These are phyloP conservation scores for Shiraia bambusicola DNA, from an alignment of 2,329 filamentous ascomycete species.

Conservation along the genomic window DNA sequence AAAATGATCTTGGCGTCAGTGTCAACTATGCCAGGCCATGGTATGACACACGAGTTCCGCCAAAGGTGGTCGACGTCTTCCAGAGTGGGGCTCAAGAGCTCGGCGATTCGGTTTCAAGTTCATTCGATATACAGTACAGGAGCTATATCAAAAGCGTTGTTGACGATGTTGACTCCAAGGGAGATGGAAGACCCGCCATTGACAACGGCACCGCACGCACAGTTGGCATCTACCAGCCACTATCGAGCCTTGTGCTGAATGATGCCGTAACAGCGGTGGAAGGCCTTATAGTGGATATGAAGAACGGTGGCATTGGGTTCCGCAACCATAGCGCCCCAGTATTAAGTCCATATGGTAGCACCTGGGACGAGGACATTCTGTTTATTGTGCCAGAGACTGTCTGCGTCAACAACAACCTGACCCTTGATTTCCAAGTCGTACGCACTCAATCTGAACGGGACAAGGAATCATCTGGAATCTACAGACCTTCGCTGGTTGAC, in stretches of 20 bases:
- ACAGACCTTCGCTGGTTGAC: conserved; percentile 43
- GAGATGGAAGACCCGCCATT: conserved; percentile 3
- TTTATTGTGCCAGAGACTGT: conserved; percentile 51
- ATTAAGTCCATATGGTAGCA: conserved; percentile 37
- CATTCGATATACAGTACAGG: conserved; percentile 49
- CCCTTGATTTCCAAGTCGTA: conserved; percentile 45
- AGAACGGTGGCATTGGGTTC: conserved; percentile 48
- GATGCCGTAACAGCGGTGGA: conserved; percentile 43
- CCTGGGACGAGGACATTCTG: conserved; percentile 52
- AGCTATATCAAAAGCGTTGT: conserved; percentile 16
- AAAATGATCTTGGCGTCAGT: conserved; percentile 18
- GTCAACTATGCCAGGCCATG: conserved; percentile 14
- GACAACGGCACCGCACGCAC: conserved; percentile 39
- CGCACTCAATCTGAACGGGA: neutral
- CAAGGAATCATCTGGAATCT: conserved; percentile 2
- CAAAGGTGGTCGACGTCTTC: conserved; percentile 39
- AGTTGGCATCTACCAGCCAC: conserved; percentile 33
- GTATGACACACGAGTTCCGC: conserved; percentile 41
- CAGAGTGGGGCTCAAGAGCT: conserved; percentile 40
- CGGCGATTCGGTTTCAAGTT: conserved; percentile 43
- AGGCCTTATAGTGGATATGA: conserved; percentile 49
- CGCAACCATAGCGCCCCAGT: conserved; percentile 49
- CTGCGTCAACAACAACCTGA: conserved; percentile 50
- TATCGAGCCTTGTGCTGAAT: conserved; percentile 38
- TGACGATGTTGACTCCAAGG: neutral